phyloP scores from a whole-genome alignment of 441 rosid genomes.

The Pelargonium myrrhifolium region DNA sequence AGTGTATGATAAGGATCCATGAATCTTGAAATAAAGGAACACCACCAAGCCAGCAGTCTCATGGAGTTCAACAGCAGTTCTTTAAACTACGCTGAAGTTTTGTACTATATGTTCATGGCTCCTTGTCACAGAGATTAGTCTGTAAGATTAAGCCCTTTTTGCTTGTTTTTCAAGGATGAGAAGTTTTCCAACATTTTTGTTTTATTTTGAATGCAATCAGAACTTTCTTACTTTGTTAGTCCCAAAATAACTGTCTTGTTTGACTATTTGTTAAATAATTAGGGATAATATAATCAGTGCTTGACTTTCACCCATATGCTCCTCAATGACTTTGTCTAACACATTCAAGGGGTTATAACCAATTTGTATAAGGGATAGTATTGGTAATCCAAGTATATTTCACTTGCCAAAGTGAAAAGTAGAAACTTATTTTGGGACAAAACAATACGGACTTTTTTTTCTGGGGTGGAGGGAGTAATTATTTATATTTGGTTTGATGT shows the following conservation, averaged over 20 bases:
- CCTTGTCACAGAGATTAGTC: background rate
- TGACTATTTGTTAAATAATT: too few species aligned
- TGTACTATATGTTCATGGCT: background rate
- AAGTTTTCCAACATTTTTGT: background rate
- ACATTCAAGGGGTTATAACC: too few species aligned
- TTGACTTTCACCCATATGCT: too few species aligned
- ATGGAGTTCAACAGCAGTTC: slow-evolving; percentile 1
- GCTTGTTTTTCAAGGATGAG: background rate
- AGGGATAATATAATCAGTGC: too few species aligned
- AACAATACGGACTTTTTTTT: background rate
- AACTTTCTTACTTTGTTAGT: too few species aligned
- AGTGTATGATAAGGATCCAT: background rate
- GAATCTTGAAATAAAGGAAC: slow-evolving; percentile 6
- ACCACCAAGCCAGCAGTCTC: background rate
- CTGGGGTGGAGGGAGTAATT: background rate
- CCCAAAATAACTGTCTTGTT: too few species aligned
- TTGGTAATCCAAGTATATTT: too few species aligned
- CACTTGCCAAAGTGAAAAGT: too few species aligned
- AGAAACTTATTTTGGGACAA: background rate
- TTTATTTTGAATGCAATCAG: background rate
- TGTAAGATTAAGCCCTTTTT: background rate
- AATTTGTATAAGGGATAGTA: too few species aligned
- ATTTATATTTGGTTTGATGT: background rate
- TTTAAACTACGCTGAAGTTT: background rate
- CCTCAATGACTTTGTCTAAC: too few species aligned